Conservation (phyloP, 352 stramenopile species). For the Blastocystis sp. region DNA sequence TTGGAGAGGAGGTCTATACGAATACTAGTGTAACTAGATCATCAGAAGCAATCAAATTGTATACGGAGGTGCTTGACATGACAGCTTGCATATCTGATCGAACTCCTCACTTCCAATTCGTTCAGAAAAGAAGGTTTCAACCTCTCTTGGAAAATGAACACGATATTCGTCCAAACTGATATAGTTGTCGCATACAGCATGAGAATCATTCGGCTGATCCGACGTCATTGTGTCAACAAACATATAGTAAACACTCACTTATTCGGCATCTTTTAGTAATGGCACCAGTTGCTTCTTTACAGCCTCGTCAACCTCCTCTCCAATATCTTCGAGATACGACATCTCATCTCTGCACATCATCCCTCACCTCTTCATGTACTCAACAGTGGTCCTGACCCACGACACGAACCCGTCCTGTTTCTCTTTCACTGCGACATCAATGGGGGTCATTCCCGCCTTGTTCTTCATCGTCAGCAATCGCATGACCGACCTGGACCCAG, state of each 20-base stretch:
- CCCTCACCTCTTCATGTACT: background rate
- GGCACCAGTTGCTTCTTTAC: background rate
- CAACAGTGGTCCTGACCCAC: background rate
- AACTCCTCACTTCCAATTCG: constrained; percentile 72
- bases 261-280: constrained; percentile 8
- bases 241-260: constrained; percentile 1
- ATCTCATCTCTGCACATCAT: constrained; percentile 24
- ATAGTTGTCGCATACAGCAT: background rate
- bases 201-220: background rate
- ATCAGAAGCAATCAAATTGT: constrained; percentile 5
- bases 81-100: constrained; percentile 71
- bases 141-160: constrained; percentile 70
- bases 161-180: constrained; percentile 68
- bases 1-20: constrained; percentile 73
- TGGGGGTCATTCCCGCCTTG: constrained; percentile 10
- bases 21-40: constrained; percentile 69
- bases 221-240: background rate
- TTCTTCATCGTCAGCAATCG: background rate
- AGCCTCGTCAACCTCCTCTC: background rate
- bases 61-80: constrained; percentile 69
- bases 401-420: background rate
- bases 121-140: constrained; percentile 69
- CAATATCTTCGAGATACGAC: constrained; percentile 5
- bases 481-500: background rate
- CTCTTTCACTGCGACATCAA: constrained; percentile 14